Evolutionary conservation across 225 moss, liverwort and hornwort species (phyloP).

Genomic region (Pseudisothecium myosuroides): DNA sequence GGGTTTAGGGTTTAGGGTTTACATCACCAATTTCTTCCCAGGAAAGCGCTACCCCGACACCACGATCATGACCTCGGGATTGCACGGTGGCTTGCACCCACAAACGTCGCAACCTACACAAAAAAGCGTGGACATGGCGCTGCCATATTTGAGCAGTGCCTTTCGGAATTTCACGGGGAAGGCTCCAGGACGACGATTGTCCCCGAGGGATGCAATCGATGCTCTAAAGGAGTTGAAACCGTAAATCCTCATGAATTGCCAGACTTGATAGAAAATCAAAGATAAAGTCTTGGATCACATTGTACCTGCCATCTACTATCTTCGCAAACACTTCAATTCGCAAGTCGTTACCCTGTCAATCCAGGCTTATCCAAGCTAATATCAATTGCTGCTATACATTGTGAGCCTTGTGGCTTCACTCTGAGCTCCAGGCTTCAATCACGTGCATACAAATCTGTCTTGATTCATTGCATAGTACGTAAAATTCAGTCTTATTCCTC

Average conservation of each 20-base stretch:
- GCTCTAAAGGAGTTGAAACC: background rate
- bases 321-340: background rate
- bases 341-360: background rate
- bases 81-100: background rate
- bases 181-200: background rate
- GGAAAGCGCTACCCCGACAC: background rate
- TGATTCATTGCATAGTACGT: too few species aligned
- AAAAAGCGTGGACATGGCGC: background rate
- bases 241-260: background rate
- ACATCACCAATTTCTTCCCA: background rate
- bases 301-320: background rate
- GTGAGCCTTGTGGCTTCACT: background rate
- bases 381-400: background rate
- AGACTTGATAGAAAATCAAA: background rate
- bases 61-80: background rate
- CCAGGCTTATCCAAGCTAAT: background rate
- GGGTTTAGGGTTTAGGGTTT: background rate
- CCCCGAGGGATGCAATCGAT: background rate
- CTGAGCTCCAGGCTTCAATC: background rate
- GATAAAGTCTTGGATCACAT: background rate
- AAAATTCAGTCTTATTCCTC: too few species aligned
- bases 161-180: background rate
- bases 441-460: background rate
- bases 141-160: slow-evolving; percentile 1
- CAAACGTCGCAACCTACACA: background rate